Base-by-base conservation (phyloP, 495 filamentous ascomycete species). In the Schizothecium vesticola region DNA sequence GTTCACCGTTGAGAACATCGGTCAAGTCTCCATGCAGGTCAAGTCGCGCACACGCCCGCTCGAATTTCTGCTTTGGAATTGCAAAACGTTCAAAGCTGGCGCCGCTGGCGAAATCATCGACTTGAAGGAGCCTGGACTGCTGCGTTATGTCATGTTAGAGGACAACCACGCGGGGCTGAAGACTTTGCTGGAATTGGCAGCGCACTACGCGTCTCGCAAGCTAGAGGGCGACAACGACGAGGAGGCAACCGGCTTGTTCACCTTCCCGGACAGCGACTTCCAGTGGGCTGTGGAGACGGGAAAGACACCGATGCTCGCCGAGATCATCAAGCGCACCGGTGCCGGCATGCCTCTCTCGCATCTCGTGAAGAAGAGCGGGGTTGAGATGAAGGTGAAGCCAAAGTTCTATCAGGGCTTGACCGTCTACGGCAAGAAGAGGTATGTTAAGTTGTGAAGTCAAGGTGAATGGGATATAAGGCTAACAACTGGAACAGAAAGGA, bases 1-100 rank as follows among this genome's bases (percentile, higher is more conserved):
- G 22, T 92, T 89, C 73, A 94, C 90, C 0, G 81, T 91, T 66
- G 90, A 92, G 3, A 86, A 91, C 69, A 77, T 92, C 33, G 90
- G 89, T 2, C 83, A 89, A 70, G 80, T 87, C 1, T 83, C 83
- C 3, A 87, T 82, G 56, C 75, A 89, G 60, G 87, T 91, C 23
- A 87, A 90, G 70, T 88, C 87, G 63, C 72, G 80, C 13, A 76
- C 83, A 4, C 79, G 80, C 23, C 88, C 91, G 16, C 66, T 83
- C 6, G 62, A 69, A 0, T 71, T 87, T 43, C 71, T 91, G 6
- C 31, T 67, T 9, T 80, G 77, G 79, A 0, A 0, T 12, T 33
- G 59, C 12, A 73, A 66, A 26, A 69, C 73, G 56, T 19, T 73
- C 56, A 59, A 59, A 24, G 3, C n/a, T 5, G 21, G 25, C n/a